Conservation (phyloP, 441 rosid genomes). For the Populus hybrid region DNA sequence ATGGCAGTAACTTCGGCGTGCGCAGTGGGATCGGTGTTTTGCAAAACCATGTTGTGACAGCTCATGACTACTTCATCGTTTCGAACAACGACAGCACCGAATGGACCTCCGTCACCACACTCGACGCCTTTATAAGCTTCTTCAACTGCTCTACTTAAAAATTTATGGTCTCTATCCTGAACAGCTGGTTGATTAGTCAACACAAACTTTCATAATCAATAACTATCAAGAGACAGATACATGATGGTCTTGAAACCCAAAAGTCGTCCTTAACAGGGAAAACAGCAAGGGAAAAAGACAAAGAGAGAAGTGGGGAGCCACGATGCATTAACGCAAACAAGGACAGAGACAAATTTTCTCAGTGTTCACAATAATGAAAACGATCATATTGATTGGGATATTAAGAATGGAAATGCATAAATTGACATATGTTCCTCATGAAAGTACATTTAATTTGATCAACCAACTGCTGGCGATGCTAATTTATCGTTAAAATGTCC, state of each 20-base stretch:
- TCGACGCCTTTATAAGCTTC: slow-evolving; percentile 97
- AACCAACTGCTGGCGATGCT: background rate
- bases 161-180: slow-evolving; percentile 77
- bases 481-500: background rate
- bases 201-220: background rate
- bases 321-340: background rate
- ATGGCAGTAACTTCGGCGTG: slow-evolving; percentile 97
- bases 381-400: background rate
- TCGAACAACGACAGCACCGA: slow-evolving; percentile 85
- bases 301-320: background rate
- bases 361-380: background rate
- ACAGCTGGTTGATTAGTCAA: slow-evolving; percentile 53
- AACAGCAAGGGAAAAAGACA: no score
- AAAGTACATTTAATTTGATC: background rate
- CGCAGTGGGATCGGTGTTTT: slow-evolving; percentile 83
- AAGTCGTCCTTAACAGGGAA: background rate
- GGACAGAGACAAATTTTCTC: background rate
- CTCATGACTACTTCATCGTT: slow-evolving; percentile 74
- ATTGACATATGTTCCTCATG: background rate
- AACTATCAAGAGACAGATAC: background rate
- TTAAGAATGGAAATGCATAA: background rate
- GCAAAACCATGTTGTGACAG: slow-evolving; percentile 91
- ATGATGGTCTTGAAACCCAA: background rate
- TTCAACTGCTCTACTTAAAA: slow-evolving; percentile 75
- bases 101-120: slow-evolving; percentile 91